Percentiles rank a stretch among this genome's conserved stretches.
Evolutionary conservation across 1,284 basidiomycete species (phyloP).

Genomic region (Tilletia walkeri): DNA sequence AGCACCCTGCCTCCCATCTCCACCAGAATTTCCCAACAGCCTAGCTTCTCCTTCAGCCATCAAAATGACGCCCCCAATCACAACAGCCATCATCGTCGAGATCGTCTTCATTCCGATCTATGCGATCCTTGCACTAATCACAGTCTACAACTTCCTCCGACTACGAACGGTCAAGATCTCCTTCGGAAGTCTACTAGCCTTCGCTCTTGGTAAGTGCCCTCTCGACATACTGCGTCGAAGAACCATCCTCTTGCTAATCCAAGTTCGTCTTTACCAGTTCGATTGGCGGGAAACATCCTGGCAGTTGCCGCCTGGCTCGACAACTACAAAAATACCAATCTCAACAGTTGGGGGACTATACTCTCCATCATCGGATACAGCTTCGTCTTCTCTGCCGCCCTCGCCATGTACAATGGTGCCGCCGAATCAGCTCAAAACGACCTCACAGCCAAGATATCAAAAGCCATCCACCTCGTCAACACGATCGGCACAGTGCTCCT

Average conservation of each 20-base stretch:
- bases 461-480: constrained; percentile 27
- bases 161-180: constrained; percentile 20
- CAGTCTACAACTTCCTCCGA: constrained; percentile 24
- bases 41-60: neutral
- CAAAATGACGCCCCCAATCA: constrained; percentile 8
- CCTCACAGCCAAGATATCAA: neutral
- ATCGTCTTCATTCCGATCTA: constrained; percentile 33
- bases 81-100: constrained; percentile 26
- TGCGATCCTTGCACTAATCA: constrained; percentile 16
- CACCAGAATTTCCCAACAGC: too few relatives aligned
- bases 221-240: constrained; percentile 22
- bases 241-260: constrained; percentile 25
- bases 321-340: constrained; percentile 14
- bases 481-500: constrained; percentile 25
- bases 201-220: neutral
- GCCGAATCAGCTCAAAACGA: neutral
- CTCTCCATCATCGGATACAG: constrained; percentile 25
- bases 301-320: constrained; percentile 21
- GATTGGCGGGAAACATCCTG: constrained; percentile 26
- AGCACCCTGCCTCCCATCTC: neutral
- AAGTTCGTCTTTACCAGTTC: constrained; percentile 15
- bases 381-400: constrained; percentile 21
- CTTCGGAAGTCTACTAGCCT: neutral
- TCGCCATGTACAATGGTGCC: constrained; percentile 25
- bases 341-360: constrained; percentile 22